phyloP scores from a whole-genome alignment of 1,139 yeast genomes.

The Suhomyces panamericanus region DNA sequence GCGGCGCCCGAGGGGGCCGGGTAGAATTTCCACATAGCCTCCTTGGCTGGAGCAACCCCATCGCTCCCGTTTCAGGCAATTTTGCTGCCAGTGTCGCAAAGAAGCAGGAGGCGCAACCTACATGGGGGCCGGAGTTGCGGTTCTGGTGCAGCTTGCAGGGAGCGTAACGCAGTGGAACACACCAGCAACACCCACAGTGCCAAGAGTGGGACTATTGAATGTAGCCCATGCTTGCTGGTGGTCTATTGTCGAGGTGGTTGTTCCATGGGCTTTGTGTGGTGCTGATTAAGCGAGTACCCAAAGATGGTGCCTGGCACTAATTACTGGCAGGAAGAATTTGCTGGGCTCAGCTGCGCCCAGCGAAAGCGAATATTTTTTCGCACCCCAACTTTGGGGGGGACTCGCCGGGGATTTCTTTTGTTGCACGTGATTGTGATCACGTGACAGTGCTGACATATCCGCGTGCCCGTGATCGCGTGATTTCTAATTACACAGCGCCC shows the following conservation, averaged over 20 bases:
- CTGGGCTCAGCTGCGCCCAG: too few species aligned
- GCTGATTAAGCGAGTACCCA: too few species aligned
- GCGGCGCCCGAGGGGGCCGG: not conserved
- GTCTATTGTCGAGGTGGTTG: not conserved
- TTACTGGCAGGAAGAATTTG: too few species aligned
- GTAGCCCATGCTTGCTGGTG: not conserved
- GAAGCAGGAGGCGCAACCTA: not conserved
- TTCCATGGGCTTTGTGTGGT: too few species aligned
- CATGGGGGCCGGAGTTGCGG: not conserved
- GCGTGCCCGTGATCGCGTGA: not conserved
- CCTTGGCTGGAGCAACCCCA: not conserved
- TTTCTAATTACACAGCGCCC: too few species aligned
- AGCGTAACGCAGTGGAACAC: not conserved
- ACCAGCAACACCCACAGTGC: not conserved
- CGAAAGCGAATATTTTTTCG: too few species aligned
- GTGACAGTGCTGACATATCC: too few species aligned
- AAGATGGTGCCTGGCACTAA: too few species aligned
- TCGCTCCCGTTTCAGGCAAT: not conserved
- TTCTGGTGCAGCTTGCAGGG: not conserved
- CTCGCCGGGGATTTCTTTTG: too few species aligned
- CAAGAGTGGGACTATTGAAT: too few species aligned
- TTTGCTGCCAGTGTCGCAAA: not conserved
- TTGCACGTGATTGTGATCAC: too few species aligned
- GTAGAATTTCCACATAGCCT: not conserved
- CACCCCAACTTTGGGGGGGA: too few species aligned